Evolutionary conservation across 1,284 basidiomycete genomes (phyloP), one percentile per base, ranked within the genome.

Genomic region (Rugosomyces carneus): DNA sequence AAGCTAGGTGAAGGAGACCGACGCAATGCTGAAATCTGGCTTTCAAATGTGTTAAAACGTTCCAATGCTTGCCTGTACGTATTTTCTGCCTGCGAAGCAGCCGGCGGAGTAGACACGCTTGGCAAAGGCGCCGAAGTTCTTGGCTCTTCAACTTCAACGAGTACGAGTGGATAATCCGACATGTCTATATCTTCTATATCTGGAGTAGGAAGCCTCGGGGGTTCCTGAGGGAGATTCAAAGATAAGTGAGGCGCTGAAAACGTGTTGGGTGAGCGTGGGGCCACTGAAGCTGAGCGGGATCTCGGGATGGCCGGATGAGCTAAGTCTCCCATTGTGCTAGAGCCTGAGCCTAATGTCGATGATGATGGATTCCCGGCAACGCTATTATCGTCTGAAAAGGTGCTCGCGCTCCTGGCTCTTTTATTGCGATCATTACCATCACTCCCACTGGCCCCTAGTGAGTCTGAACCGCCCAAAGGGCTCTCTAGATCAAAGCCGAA

Each of bases 41-140:
- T 66, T 54, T 79, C 73, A 48, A 79, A 76, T 20, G 68, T 67
- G 57, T 69, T 71, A 52, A 78, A 76, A 32, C 75, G 70, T 43
- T 76, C 73, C 40, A 80, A 57, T 2, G 76, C 72, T 9, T 68
- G 54, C 18, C 72, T 68, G 37, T 73, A 69, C 23, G 62, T 57
- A 13, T 75, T 71, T 40, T 68, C 57, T 18, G 54, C 47, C 24
- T 53, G 57, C 20, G 53, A 41, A 29, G 46, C 11, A 38, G 50
- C 15, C 29, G 40, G 49, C 18, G 18, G 24, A 16, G 32, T 27
- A 10, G 45, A 44, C 52, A 47, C 47, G 13, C 50, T 45, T 1
- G 61, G 51, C 11, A 52, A 51, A 36, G 59, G 51, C 18, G 49
- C 23, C 24, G 50, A 52, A 5, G 48, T 52, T 40, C 54, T 51